phyloP scores from a whole-genome alignment of 768 basidiomycete genomes.

The Naganishia antarctica region DNA sequence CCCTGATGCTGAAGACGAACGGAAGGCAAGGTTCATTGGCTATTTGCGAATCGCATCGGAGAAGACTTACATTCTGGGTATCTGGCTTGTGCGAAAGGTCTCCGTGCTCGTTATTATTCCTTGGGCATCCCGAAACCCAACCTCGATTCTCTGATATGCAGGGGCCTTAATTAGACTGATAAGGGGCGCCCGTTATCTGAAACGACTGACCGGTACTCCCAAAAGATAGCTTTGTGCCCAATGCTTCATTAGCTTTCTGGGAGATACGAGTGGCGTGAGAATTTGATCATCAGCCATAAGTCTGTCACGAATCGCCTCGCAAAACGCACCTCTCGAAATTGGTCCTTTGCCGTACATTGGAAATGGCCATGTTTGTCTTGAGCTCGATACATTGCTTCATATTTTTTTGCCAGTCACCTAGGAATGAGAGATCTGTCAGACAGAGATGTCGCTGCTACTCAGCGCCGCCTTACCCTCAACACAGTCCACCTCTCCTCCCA shows the following conservation, averaged over 20 bases:
- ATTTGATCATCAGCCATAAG: background rate
- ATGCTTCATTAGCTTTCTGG: constrained; percentile 49
- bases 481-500: constrained; percentile 50
- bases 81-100: constrained; percentile 40
- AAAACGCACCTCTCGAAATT: constrained; percentile 43
- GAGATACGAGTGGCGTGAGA: background rate
- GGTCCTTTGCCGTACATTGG: constrained; percentile 38
- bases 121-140: constrained; percentile 45
- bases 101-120: constrained; percentile 39
- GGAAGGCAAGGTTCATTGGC: background rate
- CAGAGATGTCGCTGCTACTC: background rate
- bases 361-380: constrained; percentile 48
- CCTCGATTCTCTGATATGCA: constrained; percentile 40
- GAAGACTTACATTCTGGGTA: constrained; percentile 41
- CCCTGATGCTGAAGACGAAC: background rate
- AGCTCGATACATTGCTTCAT: constrained; percentile 43
- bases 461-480: constrained; percentile 34
- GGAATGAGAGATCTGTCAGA: background rate
- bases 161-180: too few species aligned
- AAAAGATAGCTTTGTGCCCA: constrained; percentile 51
- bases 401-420: constrained; percentile 22
- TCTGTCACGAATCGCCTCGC: background rate
- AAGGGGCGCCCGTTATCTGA: too few species aligned
- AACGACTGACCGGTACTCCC: constrained; percentile 42
- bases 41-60: background rate